Evolutionary conservation across 257 asterid species (phyloP), one percentile per base, ranked within the genome.

Genomic region (Nicotiana attenuata): DNA sequence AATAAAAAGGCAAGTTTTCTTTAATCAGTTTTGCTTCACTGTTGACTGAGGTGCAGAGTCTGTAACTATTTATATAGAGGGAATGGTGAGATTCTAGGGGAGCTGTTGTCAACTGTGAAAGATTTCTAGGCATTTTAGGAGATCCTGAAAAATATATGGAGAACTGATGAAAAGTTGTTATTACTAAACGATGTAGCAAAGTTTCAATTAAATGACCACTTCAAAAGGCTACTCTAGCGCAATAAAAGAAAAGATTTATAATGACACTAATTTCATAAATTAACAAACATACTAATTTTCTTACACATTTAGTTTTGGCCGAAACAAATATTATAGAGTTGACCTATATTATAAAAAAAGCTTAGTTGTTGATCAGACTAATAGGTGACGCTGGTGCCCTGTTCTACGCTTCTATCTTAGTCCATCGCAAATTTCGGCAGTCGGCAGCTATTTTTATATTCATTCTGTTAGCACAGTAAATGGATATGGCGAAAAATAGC

Each of bases 71-170:
- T 67, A 67, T 67, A 33, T 67, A 87, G 89, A 84, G 84, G 28
- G 82, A 14, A 17, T 81, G 26, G 7, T 41, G 56, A 50, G 56
- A 66, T n/a, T 22, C 38, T 57, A 35, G 52, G 84, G 65, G 41
- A 26, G 89, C 92, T 91, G 81, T 90, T 91, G 96, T 79, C 82
- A 8, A 81, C 9, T 97, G 90, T 91, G 93, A 92, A 93, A 11
- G 88, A 38, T 59, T 15, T 29, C 31, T 15, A 47, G 85, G 87
- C 82, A 57, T 52, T 71, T 38, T 11, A 10, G 20, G 10, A 69
- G 77, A 69, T 69, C 77, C 26, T 20, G 33, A 69, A 41, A 69
- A 69, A 5, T 69, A n/a, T 31, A 7, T 3, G 52, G 22, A 9
- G 53, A 19, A 67, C 28, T 14, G 33, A 67, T 33, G 7, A 67